A percentile compares a stretch with the other conserved stretches of the same genome.
Evolutionary conservation across 108 stramenopile genomes (phyloP).

Genomic region (Skeletonema menzelii): DNA sequence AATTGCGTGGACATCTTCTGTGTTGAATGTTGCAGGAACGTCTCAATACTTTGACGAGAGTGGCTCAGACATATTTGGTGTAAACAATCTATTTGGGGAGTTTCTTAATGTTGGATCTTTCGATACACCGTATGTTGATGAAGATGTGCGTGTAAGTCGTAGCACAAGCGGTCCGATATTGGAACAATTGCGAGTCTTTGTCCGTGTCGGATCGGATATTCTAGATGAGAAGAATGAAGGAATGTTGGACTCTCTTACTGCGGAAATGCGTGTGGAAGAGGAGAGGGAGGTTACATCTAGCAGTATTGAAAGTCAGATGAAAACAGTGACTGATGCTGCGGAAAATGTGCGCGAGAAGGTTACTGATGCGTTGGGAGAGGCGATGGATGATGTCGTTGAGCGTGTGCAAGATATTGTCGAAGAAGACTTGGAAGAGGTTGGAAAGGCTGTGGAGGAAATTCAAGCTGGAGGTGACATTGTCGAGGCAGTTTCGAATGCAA

Average conservation of each 20-base stretch:
- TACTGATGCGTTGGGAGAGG: conserved; percentile 12
- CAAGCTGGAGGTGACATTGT: conserved; percentile 33
- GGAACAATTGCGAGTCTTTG: conserved; percentile 76
- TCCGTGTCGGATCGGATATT: conserved; percentile 30
- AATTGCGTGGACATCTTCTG: conserved; percentile 53
- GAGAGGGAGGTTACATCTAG: conserved; percentile 6
- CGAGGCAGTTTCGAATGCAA: conserved; percentile 22
- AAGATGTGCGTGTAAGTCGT: conserved; percentile 66
- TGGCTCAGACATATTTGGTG: conserved; percentile 66
- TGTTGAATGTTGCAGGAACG: conserved; percentile 70
- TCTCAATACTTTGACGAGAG: conserved; percentile 59
- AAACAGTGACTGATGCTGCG: conserved; percentile 11
- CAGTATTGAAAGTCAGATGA: neutral
- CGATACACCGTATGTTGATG: conserved; percentile 79
- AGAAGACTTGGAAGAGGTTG: conserved; percentile 27
- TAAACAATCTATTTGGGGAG: conserved; percentile 65
- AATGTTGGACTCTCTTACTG: conserved; percentile 11
- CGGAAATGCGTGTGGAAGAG: conserved; percentile 33
- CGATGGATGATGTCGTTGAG: conserved; percentile 21
- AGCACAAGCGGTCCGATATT: conserved; percentile 54
- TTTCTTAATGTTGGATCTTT: conserved; percentile 63
- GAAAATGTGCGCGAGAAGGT: conserved; percentile 24
- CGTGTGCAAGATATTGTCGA: conserved; percentile 34
- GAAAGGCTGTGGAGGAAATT: conserved; percentile 27
- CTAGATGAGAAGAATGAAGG: conserved; percentile 19